These are phyloP conservation scores for Moesziomyces sp. DNA, from an alignment of 1,284 basidiomycete genomes.

Conservation along the genomic window DNA sequence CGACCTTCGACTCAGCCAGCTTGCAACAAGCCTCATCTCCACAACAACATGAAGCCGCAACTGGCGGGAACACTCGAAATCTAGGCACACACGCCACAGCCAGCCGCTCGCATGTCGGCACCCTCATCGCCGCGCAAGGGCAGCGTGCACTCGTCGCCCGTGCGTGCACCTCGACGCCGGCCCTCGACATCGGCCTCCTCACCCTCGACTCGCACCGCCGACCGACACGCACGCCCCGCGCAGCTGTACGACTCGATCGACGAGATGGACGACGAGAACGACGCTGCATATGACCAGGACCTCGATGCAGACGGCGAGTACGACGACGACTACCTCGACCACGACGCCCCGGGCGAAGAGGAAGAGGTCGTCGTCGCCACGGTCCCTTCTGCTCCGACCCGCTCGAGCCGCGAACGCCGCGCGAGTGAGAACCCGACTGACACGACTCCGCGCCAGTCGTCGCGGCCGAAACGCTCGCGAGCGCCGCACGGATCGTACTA, in stretches of 20 bases:
- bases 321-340: constrained; percentile 21
- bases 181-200: constrained; percentile 1
- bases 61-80: neutral
- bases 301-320: constrained; percentile 32
- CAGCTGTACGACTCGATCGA: neutral
- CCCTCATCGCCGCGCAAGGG: constrained; percentile 14
- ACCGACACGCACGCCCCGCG: neutral
- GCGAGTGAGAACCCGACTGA: neutral
- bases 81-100: neutral
- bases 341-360: constrained; percentile 15
- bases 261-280: constrained; percentile 8
- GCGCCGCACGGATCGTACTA: constrained; percentile 19
- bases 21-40: neutral
- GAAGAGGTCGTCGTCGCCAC: neutral
- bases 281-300: constrained; percentile 30
- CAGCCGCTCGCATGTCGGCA: constrained; percentile 9
- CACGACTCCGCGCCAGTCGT: constrained; percentile 14
- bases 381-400: neutral
- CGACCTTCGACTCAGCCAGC: neutral
- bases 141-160: constrained; percentile 1
- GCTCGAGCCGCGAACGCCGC: neutral
- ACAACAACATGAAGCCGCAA: neutral
- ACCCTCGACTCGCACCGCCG: constrained; percentile 14
- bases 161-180: constrained; percentile 1
- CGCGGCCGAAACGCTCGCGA: constrained; percentile 18